Evolutionary conservation across 345 rosid genomes (phyloP).

Genomic region (Noccaea caerulescens): DNA sequence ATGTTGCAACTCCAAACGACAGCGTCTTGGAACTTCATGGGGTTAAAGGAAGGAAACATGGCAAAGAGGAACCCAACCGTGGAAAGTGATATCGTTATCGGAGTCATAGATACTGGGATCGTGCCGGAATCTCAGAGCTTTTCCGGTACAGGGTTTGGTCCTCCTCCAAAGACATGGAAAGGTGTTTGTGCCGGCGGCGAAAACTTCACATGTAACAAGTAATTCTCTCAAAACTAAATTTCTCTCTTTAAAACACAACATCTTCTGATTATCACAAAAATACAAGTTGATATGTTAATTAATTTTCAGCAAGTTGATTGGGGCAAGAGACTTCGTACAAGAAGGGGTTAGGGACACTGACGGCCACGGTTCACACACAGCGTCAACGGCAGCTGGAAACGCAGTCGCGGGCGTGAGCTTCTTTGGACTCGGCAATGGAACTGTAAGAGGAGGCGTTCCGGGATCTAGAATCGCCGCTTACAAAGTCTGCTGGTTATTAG

Average conservation of each 20-base stretch:
- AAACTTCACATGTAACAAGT: slow-evolving; percentile 65
- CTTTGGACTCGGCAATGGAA: slow-evolving; percentile 53
- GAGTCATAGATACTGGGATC: slow-evolving; percentile 50
- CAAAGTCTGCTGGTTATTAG: slow-evolving; percentile 17
- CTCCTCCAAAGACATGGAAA: slow-evolving; percentile 57
- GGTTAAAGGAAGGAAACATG: slow-evolving; percentile 34
- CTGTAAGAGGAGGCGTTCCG: slow-evolving; percentile 55
- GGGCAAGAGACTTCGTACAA: slow-evolving; percentile 35
- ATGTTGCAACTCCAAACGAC: slow-evolving; percentile 52
- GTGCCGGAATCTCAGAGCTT: slow-evolving; percentile 58
- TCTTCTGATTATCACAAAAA: background rate
- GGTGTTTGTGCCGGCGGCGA: slow-evolving; percentile 47
- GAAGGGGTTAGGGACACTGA: slow-evolving; percentile 29
- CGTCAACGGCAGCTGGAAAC: slow-evolving; percentile 64
- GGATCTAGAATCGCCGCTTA: slow-evolving; percentile 57
- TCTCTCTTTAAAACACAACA: background rate
- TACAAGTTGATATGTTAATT: background rate
- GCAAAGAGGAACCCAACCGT: background rate
- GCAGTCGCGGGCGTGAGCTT: slow-evolving; percentile 40
- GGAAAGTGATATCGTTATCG: slow-evolving; percentile 50
- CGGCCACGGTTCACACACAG: slow-evolving; percentile 57
- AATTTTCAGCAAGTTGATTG: slow-evolving; percentile 36
- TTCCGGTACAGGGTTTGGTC: slow-evolving; percentile 50
- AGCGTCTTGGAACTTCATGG: slow-evolving; percentile 64
- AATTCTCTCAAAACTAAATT: background rate